These are phyloP conservation scores for Phytophthora cactorum DNA, from an alignment of 352 stramenopile species.

Conservation along the genomic window DNA sequence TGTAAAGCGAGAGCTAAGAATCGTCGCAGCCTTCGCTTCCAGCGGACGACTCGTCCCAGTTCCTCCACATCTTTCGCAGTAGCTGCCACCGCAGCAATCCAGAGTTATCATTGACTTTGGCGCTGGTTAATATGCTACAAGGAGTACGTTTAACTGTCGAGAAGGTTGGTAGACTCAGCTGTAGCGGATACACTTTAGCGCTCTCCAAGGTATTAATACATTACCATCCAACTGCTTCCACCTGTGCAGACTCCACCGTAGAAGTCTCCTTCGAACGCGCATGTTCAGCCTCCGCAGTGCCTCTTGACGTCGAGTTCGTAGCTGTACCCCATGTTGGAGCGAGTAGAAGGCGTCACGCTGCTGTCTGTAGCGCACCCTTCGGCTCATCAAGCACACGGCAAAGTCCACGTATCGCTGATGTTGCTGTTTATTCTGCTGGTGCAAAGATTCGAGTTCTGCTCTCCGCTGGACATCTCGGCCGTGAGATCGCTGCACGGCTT, in stretches of 20 bases:
- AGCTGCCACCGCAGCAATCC: constrained; percentile 2
- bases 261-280: constrained; percentile 8
- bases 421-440: constrained; percentile 27
- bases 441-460: constrained; percentile 36
- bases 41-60: constrained; percentile 23
- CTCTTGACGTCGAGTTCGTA: constrained; percentile 13
- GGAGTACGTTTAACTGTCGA: not conserved
- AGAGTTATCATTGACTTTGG: not conserved
- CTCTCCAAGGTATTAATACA: not conserved
- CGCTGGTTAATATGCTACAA: not conserved
- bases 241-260: constrained; percentile 13
- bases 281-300: constrained; percentile 9
- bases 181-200: constrained; percentile 20
- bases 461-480: constrained; percentile 40
- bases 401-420: constrained; percentile 31
- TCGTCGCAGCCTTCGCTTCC: constrained; percentile 12
- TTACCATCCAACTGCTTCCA: constrained; percentile 10
- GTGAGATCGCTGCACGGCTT: constrained; percentile 49
- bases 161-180: not conserved
- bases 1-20: not conserved
- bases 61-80: constrained; percentile 26
- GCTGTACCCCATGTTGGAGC: constrained; percentile 8
- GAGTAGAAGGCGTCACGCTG: constrained; percentile 33
- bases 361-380: constrained; percentile 18
- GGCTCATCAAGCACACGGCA: constrained; percentile 24